Conservation (phyloP, 2,329 filamentous ascomycete genomes). For the Penicillium psychrosexuale region DNA sequence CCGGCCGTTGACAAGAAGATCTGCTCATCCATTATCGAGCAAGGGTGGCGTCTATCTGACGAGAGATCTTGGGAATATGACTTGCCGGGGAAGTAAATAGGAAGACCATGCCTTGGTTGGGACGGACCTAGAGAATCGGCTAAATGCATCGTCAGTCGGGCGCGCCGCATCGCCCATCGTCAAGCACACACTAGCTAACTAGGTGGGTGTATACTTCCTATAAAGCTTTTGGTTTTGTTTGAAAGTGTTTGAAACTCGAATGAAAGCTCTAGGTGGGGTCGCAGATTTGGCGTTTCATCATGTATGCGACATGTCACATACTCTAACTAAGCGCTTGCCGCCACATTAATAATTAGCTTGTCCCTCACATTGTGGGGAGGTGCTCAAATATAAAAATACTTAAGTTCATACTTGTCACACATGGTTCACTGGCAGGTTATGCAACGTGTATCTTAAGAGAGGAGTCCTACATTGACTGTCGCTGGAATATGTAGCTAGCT, state of each 20-base stretch:
- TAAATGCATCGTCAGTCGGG: conserved; percentile 16
- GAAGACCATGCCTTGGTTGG: conserved; percentile 10
- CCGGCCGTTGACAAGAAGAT: background rate
- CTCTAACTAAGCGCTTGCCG: background rate
- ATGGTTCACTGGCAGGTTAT: background rate
- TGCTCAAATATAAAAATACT: background rate
- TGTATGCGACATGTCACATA: background rate
- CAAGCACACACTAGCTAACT: background rate
- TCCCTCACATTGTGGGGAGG: background rate
- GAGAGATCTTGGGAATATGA: conserved; percentile 12
- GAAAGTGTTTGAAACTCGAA: background rate
- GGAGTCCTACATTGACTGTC: too few species aligned
- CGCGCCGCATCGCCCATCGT: conserved; percentile 6
- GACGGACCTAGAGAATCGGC: conserved; percentile 13
- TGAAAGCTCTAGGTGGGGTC: background rate
- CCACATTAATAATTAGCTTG: background rate
- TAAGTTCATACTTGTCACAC: background rate
- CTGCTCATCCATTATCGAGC: background rate
- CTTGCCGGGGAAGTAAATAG: conserved; percentile 13
- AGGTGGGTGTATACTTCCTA: background rate
- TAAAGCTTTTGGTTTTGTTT: background rate
- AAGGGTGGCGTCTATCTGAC: conserved; percentile 4
- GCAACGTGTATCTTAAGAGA: background rate
- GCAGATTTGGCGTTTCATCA: background rate
- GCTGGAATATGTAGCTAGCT: background rate